Evolutionary conservation across 129 eudicot species (phyloP).

Genomic region (Daucus carota): DNA sequence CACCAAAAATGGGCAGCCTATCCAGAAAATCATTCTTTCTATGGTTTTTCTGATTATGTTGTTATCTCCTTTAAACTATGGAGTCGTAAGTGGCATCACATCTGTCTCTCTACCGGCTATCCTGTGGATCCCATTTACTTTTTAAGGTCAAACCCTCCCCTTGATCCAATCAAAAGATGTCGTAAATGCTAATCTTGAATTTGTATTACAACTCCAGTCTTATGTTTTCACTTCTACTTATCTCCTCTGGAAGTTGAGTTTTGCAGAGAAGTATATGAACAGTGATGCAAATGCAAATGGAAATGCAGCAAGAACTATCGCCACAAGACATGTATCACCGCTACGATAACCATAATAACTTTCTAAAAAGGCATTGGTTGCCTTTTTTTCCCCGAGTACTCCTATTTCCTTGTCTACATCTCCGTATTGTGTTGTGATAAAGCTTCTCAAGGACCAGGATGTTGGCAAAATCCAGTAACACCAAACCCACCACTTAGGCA

Average conservation of each 20-base stretch:
- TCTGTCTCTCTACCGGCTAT: too few relatives aligned
- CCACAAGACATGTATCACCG: slow-evolving; percentile 23
- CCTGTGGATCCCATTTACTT: too few relatives aligned
- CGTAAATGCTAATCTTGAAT: neutral
- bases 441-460: slow-evolving; percentile 44
- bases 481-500: slow-evolving; percentile 59
- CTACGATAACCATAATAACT: slow-evolving; percentile 35
- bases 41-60: too few relatives aligned
- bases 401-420: slow-evolving; percentile 30
- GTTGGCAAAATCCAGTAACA: slow-evolving; percentile 49
- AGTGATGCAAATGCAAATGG: slow-evolving; percentile 32
- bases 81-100: too few relatives aligned
- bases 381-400: slow-evolving; percentile 24
- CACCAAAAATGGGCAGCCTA: too few relatives aligned
- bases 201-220: neutral
- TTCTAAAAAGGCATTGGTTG: slow-evolving; percentile 28
- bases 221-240: neutral
- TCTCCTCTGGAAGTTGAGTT: slow-evolving; percentile 48
- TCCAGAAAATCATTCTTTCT: too few relatives aligned
- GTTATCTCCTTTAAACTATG: too few relatives aligned
- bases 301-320: slow-evolving; percentile 26
- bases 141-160: too few relatives aligned
- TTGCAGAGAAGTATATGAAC: slow-evolving; percentile 30
- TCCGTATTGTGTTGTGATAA: slow-evolving; percentile 46
- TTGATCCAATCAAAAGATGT: too few relatives aligned